Percentiles rank a stretch among this genome's conserved stretches.
phyloP scores from a whole-genome alignment of 2,329 filamentous ascomycete species.

The Lachnellula hyalina region DNA sequence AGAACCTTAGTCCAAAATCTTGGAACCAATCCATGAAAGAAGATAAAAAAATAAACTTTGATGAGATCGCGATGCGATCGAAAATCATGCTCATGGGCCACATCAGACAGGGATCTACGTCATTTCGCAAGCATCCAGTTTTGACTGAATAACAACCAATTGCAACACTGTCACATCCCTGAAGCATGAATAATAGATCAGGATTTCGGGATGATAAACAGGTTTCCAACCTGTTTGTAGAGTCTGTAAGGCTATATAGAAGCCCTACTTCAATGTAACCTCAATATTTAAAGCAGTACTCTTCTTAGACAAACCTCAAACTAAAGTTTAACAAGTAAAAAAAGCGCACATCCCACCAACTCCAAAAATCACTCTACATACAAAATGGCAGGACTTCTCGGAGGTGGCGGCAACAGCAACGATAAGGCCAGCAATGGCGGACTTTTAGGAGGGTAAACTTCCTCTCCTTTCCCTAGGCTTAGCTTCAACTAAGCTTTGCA shows the following conservation, averaged over 20 bases:
- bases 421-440: slow-evolving; percentile 11
- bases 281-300: not conserved
- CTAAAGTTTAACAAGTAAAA: not conserved
- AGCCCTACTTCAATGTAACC: not conserved
- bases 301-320: not conserved
- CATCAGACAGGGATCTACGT: not conserved
- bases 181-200: not conserved
- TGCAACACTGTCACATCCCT: not conserved
- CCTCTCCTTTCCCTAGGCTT: not conserved
- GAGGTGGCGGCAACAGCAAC: slow-evolving; percentile 17
- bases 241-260: not conserved
- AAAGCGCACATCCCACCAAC: not conserved
- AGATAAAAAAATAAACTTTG: too few relatives aligned
- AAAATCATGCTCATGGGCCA: not conserved
- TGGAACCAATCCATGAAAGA: not conserved
- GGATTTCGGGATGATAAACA: not conserved
- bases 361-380: not conserved
- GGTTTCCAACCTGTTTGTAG: not conserved
- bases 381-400: slow-evolving; percentile 43
- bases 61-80: too few relatives aligned
- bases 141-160: not conserved
- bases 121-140: not conserved
- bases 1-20: not conserved
- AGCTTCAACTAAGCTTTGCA: not conserved
- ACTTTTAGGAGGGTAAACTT: slow-evolving; percentile 15